These are phyloP conservation scores for Tulasnella sp. DNA, from an alignment of 768 basidiomycete species.

Conservation along the genomic window DNA sequence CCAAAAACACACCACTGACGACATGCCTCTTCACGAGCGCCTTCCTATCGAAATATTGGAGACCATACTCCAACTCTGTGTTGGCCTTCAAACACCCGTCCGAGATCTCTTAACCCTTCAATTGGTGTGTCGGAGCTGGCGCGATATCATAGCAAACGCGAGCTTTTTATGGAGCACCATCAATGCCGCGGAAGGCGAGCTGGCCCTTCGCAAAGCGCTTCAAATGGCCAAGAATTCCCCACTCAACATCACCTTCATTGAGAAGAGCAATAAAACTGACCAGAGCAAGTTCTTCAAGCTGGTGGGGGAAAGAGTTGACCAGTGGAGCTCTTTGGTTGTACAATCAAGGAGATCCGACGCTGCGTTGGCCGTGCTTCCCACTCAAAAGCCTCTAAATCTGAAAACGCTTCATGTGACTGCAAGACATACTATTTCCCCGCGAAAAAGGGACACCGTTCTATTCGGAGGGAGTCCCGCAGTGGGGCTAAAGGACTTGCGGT, in stretches of 20 bases:
- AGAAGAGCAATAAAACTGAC: not conserved
- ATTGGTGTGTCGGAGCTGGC: not conserved
- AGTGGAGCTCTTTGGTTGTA: not conserved
- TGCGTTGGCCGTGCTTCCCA: not conserved
- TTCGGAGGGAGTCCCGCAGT: not conserved
- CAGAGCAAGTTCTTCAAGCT: not conserved
- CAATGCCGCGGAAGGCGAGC: not conserved
- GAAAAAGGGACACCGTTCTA: not conserved
- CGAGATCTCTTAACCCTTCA: not conserved
- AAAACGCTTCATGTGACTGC: not conserved
- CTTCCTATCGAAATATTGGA: not conserved
- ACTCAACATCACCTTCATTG: not conserved
- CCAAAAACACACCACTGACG: too few species aligned
- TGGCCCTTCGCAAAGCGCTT: not conserved
- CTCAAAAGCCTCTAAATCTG: not conserved
- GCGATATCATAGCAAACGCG: not conserved
- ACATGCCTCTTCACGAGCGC: too few species aligned
- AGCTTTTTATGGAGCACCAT: not conserved
- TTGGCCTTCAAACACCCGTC: not conserved
- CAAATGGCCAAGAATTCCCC: not conserved
- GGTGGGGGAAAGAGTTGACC: not conserved
- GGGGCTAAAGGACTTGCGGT: not conserved
- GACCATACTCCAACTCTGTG: not conserved
- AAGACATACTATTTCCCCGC: not conserved
- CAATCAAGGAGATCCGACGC: not conserved